Evolutionary conservation across 805 yeast genomes (phyloP), one percentile per base, ranked within the genome.

Genomic region (Osmozyma mogii): DNA sequence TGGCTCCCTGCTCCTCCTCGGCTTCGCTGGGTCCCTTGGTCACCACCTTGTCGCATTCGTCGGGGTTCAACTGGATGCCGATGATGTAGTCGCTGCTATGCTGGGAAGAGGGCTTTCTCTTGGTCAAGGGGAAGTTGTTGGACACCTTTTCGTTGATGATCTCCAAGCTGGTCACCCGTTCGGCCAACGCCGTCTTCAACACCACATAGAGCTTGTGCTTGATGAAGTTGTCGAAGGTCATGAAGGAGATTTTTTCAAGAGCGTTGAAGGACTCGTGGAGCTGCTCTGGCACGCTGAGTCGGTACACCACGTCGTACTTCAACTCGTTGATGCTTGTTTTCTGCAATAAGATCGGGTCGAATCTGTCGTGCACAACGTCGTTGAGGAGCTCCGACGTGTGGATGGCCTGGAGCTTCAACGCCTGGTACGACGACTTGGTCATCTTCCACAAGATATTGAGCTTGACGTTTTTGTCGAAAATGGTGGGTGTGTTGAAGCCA

Each of bases 361-460:
- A 89, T 48, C 94, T 73, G 54, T 89, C 97, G 32, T 70, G 75
- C 4, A 83, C 80, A 18, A 77, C 80, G 49, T 89, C 95, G 44
- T 78, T 77, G 35, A 89, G 66, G 44, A 84, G 62, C 4, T 52
- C 59, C 36, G 81, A 61, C 0, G 97, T 80, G 43, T 78, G 74
- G 19, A 48, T 54, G 1, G 97, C 94, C 41, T 74, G 76, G 36
- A 68, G 70, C 32, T 71, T 72, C 35, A 89, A 61, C 20, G 70
- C 45, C 25, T 64, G 60, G 47, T 83, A 83, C 0, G 89, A 75
- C 40, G 78, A 66, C 24, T 63, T 62, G 2, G 88, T 71, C 79
- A 87, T 75, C 50, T 83, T 84, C 72, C 88, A 84, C 29, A 89
- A 57, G 19, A 88, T 57, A 50, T 89, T 87, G 36, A 88, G 66